Evolutionary conservation across 371 early-diverging fungal genomes (phyloP), one percentile per base, ranked within the genome.

Genomic region (Conidiobolus incongruus): DNA sequence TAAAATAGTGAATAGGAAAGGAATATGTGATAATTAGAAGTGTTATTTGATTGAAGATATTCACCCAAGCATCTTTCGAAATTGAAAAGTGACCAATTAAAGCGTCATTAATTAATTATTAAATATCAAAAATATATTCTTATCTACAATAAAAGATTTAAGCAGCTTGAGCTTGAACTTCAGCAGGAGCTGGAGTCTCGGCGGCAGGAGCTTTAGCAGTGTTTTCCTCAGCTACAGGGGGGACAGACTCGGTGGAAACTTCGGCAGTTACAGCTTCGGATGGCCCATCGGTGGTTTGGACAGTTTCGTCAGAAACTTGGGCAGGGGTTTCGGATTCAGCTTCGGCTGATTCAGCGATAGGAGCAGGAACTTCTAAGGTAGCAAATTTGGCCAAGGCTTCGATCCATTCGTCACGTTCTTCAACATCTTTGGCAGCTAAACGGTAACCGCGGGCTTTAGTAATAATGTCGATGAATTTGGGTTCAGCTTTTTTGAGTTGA

Each of bases 351-450:
- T 16, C 43, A 7, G 8, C 33, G 15, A 19, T 12, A 7, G 21
- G 21, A 24, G 35, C 44, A 12, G 12, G 12, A 4, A 21, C 26
- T 26, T 26, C 26, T 26, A 26, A 26, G 8, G 26, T 29, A 21
- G 35, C 30, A 23, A 44, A 44, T 11, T 44, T 29, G 17, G 44
- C 19, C 2, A 44, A 22, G 7, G 35, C 44, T 13, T 15, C 36
- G n/a, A 33, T 24, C 44, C 44, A 44, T 17, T 19, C 17, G n/a
- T 44, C 44, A 16, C 35, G 35, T 2, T 44, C 44, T 19, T 44
- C 35, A 35, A 12, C 20, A 22, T 21, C 26, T 17, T 44, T 34
- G 35, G 44, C 44, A 15, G 15, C 20, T 6, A 38, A n/a, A 15
- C 13, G 8, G 15, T 44, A 44, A 15, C 21, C 26, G 8, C 15